Evolutionary conservation across 495 filamentous ascomycete species (phyloP).

Genomic region (Penicillium bialowiezense): DNA sequence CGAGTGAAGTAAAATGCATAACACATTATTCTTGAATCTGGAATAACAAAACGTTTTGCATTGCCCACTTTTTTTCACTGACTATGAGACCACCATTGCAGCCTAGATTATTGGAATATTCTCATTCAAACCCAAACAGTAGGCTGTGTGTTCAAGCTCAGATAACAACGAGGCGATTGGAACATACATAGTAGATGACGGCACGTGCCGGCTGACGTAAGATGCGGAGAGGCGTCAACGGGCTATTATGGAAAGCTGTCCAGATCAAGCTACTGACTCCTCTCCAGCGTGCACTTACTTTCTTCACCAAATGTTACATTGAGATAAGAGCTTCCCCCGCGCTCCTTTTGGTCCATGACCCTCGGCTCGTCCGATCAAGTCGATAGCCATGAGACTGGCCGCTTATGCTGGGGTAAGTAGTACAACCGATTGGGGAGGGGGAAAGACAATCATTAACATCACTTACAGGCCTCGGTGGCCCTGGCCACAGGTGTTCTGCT

Average conservation of each 20-base stretch:
- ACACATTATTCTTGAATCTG: too few relatives aligned
- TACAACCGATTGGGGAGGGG: not conserved
- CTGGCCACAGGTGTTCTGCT: constrained; percentile 79
- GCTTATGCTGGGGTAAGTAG: constrained; percentile 50
- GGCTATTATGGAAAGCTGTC: constrained; percentile 38
- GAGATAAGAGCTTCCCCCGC: constrained; percentile 7
- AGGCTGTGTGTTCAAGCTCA: too few relatives aligned
- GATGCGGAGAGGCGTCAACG: constrained; percentile 23
- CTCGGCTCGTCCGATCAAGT: constrained; percentile 23
- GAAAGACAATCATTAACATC: constrained; percentile 16
- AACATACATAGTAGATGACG: too few relatives aligned
- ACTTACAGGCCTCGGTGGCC: constrained; percentile 63
- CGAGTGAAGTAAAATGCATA: too few relatives aligned
- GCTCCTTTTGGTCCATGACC: constrained; percentile 29
- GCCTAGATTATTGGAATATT: too few relatives aligned
- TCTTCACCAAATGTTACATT: constrained; percentile 19
- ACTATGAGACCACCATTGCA: too few relatives aligned
- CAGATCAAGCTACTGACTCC: constrained; percentile 26
- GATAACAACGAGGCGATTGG: too few relatives aligned
- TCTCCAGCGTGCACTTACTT: constrained; percentile 2
- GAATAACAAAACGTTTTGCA: too few relatives aligned
- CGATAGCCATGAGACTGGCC: constrained; percentile 49
- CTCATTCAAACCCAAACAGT: too few relatives aligned
- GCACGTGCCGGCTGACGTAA: constrained; percentile 39
- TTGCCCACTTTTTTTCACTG: too few relatives aligned